Evolutionary conservation across 495 filamentous ascomycete genomes (phyloP).

Genomic region (Trichoderma gamsii): DNA sequence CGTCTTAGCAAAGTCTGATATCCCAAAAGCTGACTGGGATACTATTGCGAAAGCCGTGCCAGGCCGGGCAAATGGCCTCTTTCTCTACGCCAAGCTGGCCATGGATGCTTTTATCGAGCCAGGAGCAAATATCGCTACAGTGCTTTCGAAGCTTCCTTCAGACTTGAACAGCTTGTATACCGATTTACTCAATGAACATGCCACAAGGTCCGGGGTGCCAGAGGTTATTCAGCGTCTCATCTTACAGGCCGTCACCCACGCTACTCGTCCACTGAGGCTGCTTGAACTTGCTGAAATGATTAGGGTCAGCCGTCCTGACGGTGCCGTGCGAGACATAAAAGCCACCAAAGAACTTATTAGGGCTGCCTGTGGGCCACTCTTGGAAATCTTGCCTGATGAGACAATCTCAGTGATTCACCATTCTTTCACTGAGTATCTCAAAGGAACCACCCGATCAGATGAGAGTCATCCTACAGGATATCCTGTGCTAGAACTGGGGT

Average conservation of each 20-base stretch:
- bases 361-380: slow-evolving; percentile 36
- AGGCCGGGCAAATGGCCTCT: slow-evolving; percentile 24
- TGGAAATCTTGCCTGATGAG: slow-evolving; percentile 37
- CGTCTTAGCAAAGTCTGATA: slow-evolving; percentile 10
- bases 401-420: slow-evolving; percentile 44
- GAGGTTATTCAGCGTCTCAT: slow-evolving; percentile 34
- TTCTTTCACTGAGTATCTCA: slow-evolving; percentile 45
- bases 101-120: slow-evolving; percentile 34
- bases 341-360: slow-evolving; percentile 21
- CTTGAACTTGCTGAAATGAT: slow-evolving; percentile 34
- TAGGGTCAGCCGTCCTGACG: slow-evolving; percentile 1
- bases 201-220: slow-evolving; percentile 24
- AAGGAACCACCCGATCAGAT: background rate
- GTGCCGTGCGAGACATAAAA: background rate
- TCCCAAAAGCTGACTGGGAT: background rate
- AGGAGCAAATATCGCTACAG: slow-evolving; percentile 17
- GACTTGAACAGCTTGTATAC: slow-evolving; percentile 34
- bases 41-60: slow-evolving; percentile 12
- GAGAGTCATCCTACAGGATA: slow-evolving; percentile 16
- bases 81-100: slow-evolving; percentile 24
- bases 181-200: slow-evolving; percentile 25
- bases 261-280: slow-evolving; percentile 41
- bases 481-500: slow-evolving; percentile 23
- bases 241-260: slow-evolving; percentile 40
- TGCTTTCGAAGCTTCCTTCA: slow-evolving; percentile 9